phyloP scores from a whole-genome alignment of 1,284 basidiomycete genomes.

The Trichosporon inkin region DNA sequence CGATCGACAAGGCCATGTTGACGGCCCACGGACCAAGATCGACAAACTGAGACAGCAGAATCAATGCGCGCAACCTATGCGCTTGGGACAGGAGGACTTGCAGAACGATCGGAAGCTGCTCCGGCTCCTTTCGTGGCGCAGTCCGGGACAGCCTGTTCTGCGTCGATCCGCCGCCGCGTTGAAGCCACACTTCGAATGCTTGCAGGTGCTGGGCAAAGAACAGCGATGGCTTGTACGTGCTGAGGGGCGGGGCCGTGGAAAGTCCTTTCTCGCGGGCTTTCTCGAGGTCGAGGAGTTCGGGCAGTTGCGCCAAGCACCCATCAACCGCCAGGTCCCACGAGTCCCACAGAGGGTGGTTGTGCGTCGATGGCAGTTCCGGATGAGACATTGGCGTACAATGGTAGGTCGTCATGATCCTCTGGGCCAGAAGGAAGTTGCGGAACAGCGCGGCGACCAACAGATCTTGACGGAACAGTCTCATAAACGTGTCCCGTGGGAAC shows the following conservation, averaged over 20 bases:
- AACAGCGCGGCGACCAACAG: constrained; percentile 93
- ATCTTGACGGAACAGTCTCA: constrained; percentile 90
- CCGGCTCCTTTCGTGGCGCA: constrained; percentile 55
- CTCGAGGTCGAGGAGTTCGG: constrained; percentile 67
- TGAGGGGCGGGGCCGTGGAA: constrained; percentile 40
- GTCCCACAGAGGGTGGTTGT: constrained; percentile 93
- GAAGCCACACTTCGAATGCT: constrained; percentile 98
- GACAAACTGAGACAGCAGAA: constrained; percentile 94
- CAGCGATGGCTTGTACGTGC: constrained; percentile 74
- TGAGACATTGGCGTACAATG: constrained; percentile 94
- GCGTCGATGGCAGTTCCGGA: constrained; percentile 85
- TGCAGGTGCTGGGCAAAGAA: constrained; percentile 97
- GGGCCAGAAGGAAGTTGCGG: constrained; percentile 92
- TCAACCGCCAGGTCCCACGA: constrained; percentile 98
- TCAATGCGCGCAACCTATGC: constrained; percentile 89
- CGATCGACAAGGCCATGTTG: constrained; percentile 92
- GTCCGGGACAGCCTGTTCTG: constrained; percentile 21
- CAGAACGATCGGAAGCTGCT: constrained; percentile 94
- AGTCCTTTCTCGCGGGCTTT: constrained; percentile 50
- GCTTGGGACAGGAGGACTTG: constrained; percentile 96
- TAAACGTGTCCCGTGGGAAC: constrained; percentile 89
- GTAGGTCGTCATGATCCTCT: constrained; percentile 97
- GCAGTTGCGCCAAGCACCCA: constrained; percentile 87
- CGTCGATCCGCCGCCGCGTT: constrained; percentile 62
- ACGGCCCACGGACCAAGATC: constrained; percentile 99